Conservation (phyloP, 2,329 filamentous ascomycete genomes). For the Nemania serpens region DNA sequence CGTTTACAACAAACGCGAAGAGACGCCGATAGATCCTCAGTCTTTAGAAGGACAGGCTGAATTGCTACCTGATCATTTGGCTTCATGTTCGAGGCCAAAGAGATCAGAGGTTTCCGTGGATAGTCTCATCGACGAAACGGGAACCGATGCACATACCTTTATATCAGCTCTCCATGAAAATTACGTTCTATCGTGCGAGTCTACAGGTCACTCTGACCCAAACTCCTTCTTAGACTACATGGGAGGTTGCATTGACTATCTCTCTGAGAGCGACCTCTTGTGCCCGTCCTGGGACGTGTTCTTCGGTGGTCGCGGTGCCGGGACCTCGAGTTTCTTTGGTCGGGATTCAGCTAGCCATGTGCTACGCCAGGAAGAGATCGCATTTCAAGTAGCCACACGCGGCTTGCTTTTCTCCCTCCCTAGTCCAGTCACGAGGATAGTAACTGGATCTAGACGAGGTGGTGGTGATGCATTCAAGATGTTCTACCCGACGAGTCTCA, state of each 20-base stretch:
- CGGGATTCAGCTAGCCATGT: conserved; percentile 70
- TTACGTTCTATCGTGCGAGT: conserved; percentile 81
- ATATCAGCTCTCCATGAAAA: conserved; percentile 92
- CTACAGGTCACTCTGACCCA: conserved; percentile 52
- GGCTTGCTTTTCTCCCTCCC: conserved; percentile 86
- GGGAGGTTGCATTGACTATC: conserved; percentile 80
- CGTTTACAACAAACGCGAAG: conserved; percentile 90
- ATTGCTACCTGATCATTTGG: conserved; percentile 62
- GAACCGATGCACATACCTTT: conserved; percentile 90
- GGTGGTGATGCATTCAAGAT: conserved; percentile 76
- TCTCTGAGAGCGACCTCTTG: conserved; percentile 88
- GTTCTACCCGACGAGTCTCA: conserved; percentile 87
- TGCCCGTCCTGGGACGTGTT: conserved; percentile 72
- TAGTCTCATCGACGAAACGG: conserved; percentile 86
- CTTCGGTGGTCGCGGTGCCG: conserved; percentile 63
- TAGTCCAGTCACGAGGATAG: conserved; percentile 77
- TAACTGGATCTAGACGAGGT: conserved; percentile 49
- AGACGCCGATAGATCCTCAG: conserved; percentile 47
- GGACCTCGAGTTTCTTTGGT: conserved; percentile 52
- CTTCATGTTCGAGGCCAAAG: conserved; percentile 62
- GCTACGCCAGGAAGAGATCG: conserved; percentile 89
- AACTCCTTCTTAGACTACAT: conserved; percentile 74
- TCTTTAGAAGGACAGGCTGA: conserved; percentile 52
- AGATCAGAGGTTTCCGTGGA: conserved; percentile 71
- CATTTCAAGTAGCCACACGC: conserved; percentile 87